Conservation (phyloP, 2,329 filamentous ascomycete genomes). For the Tricladium varicosporioides region DNA sequence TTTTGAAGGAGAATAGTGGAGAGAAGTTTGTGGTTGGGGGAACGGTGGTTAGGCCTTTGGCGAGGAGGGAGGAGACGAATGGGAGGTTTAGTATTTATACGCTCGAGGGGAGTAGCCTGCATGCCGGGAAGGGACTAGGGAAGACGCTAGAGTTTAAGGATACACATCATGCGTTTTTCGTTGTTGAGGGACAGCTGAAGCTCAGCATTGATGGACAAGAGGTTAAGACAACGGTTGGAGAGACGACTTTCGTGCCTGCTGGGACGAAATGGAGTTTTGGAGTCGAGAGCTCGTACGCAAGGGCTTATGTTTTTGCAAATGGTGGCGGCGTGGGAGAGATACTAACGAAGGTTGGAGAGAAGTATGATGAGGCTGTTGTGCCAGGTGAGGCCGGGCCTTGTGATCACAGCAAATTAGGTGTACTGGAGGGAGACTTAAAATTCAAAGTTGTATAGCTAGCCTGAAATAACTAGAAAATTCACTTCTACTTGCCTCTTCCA, state of each 20-base stretch:
- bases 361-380: conserved; percentile 17
- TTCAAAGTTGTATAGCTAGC: not conserved
- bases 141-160: conserved; percentile 42
- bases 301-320: conserved; percentile 28
- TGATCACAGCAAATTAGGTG: not conserved
- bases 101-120: conserved; percentile 45
- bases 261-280: conserved; percentile 20
- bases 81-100: conserved; percentile 53
- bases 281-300: conserved; percentile 22
- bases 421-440: not conserved
- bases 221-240: conserved; percentile 15
- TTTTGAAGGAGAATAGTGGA: conserved; percentile 49
- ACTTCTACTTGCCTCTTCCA: no score
- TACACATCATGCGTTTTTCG: conserved; percentile 52
- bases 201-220: conserved; percentile 39
- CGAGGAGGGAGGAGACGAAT: conserved; percentile 45
- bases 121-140: conserved; percentile 36
- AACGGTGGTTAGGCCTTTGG: conserved; percentile 45
- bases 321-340: conserved; percentile 28
- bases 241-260: conserved; percentile 28
- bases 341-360: conserved; percentile 15
- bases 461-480: no score
- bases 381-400: conserved; percentile 30
- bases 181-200: conserved; percentile 45
- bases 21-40: conserved; percentile 46